Base-by-base conservation (phyloP, 192 early-diverging fungal genomes). In the Gorgonomyces haynaldii region DNA sequence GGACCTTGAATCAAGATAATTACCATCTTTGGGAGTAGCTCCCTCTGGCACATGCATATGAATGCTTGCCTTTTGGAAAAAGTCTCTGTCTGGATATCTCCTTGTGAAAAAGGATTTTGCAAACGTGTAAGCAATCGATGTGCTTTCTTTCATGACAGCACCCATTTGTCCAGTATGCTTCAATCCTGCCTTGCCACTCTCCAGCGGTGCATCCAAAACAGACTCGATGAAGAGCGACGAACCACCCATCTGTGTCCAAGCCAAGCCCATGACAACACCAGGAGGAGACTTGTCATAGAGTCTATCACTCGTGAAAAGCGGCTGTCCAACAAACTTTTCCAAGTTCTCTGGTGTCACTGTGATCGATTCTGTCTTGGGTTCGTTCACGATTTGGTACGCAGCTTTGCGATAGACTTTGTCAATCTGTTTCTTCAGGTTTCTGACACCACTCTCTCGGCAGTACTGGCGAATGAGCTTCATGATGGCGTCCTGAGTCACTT, bases 321-420 rank as follows among this genome's bases (percentile, higher is more conserved):
- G 89, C 21, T 81, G 79, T 1, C 92, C 95, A 27, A 98, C 92
- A 64, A 84, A 98, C 30, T 93, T 88, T 57, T 86, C 90, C 36
- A 98, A 69, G 50, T 81, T 80, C 1, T 72, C 78, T 4, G 68
- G 46, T 0, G 68, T 71, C 39, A 98, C 82, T 10, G 54, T 59
- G 1, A 42, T 55, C 20, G 59, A 54, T 36, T 64, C 59, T 3
- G 45, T 37, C 60, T 26, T 61, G 20, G 61, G 34, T 31, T 63
- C 47, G 26, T 53, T 55, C 15, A 95, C 89, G 35, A 96, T 80
- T 59, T 84, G 80, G 28, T 86, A 74, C 17, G 95, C 96, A 2
- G 91, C 89, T 66, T 98, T 98, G 36, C 96, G 80, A 74, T 82
- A 98, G 20, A 98, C 81, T 70, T 98, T 98, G 43, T 98, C 96